Conservation (phyloP, 2,329 filamentous ascomycete species). For the Botrytis squamosa region DNA sequence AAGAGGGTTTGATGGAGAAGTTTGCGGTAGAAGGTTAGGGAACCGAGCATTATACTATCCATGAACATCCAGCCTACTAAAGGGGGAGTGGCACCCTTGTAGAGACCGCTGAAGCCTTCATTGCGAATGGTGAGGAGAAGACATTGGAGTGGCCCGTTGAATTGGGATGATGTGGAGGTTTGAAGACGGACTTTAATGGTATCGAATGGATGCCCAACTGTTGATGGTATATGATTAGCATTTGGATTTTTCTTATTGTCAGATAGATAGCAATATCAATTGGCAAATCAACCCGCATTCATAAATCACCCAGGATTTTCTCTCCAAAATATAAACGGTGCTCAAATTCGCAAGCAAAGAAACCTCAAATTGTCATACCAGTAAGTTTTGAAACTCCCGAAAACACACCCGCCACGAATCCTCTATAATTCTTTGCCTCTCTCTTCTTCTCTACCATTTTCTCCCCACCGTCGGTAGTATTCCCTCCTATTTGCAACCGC, state of each 20-base stretch:
- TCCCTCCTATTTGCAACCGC: slow-evolving; percentile 1
- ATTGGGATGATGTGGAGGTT: slow-evolving; percentile 74
- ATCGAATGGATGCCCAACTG: slow-evolving; percentile 75
- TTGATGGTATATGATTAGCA: slow-evolving; percentile 1
- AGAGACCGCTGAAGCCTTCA: slow-evolving; percentile 81
- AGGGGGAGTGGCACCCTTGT: slow-evolving; percentile 92
- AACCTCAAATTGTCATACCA: slow-evolving; percentile 49
- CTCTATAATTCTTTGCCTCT: slow-evolving; percentile 66
- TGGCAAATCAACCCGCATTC: not conserved
- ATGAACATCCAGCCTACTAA: slow-evolving; percentile 98
- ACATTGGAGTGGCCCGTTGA: slow-evolving; percentile 84
- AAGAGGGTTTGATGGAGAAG: slow-evolving; percentile 81
- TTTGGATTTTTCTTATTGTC: not conserved
- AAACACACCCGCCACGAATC: slow-evolving; percentile 97
- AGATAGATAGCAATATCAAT: not conserved
- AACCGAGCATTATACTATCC: slow-evolving; percentile 89
- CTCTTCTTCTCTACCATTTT: slow-evolving; percentile 34
- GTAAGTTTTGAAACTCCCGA: slow-evolving; percentile 88
- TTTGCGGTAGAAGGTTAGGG: slow-evolving; percentile 83
- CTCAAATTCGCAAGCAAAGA: not conserved
- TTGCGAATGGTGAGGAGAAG: slow-evolving; percentile 78
- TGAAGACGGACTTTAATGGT: slow-evolving; percentile 96
- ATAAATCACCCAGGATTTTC: not conserved
- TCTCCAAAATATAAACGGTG: not conserved
- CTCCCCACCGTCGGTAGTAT: not conserved